Base-by-base conservation (phyloP, 2,329 filamentous ascomycete species). In the Plectosphaerella plurivora region DNA sequence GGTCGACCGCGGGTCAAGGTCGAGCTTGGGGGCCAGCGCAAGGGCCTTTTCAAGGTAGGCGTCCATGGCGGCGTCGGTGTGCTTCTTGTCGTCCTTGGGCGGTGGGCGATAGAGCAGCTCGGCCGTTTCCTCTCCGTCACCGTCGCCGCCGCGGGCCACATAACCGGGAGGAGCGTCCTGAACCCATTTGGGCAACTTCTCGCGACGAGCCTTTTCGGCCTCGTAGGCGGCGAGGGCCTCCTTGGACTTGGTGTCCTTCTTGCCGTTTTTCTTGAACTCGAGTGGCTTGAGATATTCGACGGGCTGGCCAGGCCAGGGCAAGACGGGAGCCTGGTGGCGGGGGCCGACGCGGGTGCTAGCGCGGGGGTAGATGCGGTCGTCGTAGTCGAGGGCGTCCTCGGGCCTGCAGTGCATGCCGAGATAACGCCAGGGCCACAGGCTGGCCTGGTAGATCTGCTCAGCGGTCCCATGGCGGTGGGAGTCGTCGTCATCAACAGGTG, bases 391-490 rank as follows among this genome's bases (percentile, higher is more conserved):
- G 1, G 91, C 94, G 72, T 99, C 94, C 68, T 97, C 92, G 1
- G 94, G 88, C 59, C 91, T 89, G 71, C 92, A 97, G 71, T 99
- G 94, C 60, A 96, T 91, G 37, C 94, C 94, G 7, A 99, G 75
- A 68, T 99, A 99, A 55, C 94, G 84, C 74, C 94, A 97, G 2
- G 91, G 92, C 94, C 94, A 99, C 63, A 97, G 82, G 63, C 91
- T 94, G 33, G 93, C 91, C 60, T 97, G 88, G 53, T 94, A 90
- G 53, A 93, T 88, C 66, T 97, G 93, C 64, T 96, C 91, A 52
- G 88, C 83, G 0, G 92, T 97, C 47, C 76, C 83, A 49, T 78
- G 73, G 47, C 79, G 77, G 52, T 83, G 78, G 3, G 69, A 65
- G 35, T 75, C 71, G 16, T 83, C 80, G 53, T 84, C 79, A 45